These are phyloP conservation scores for Naganishia cerealis DNA, from an alignment of 1,284 basidiomycete species.

Conservation along the genomic window DNA sequence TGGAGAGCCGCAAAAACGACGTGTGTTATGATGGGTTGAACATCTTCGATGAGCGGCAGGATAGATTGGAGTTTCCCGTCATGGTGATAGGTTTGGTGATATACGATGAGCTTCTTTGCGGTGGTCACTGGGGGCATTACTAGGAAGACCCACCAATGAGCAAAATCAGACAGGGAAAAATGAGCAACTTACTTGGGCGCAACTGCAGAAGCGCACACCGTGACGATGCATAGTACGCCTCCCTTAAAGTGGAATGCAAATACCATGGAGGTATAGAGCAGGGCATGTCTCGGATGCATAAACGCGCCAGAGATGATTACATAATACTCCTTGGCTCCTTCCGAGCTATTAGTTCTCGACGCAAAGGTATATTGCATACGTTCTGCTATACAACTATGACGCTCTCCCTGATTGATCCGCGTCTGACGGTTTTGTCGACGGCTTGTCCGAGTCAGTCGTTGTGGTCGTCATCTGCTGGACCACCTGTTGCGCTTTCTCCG, in stretches of 20 bases:
- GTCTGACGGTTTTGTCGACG: neutral
- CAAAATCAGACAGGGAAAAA: neutral
- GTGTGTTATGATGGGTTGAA: slow-evolving; percentile 12
- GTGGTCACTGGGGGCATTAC: neutral
- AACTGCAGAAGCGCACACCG: too few relatives aligned
- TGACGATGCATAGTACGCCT: too few relatives aligned
- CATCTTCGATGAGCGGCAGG: slow-evolving; percentile 20
- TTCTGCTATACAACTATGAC: too few relatives aligned
- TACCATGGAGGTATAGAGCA: too few relatives aligned
- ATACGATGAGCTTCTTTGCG: slow-evolving; percentile 20
- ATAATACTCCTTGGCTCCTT: neutral
- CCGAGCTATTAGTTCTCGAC: too few relatives aligned
- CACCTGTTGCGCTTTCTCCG: slow-evolving; percentile 15
- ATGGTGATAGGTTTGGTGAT: slow-evolving; percentile 25
- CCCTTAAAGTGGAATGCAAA: too few relatives aligned
- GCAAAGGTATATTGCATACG: too few relatives aligned
- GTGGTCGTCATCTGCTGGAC: slow-evolving; percentile 4
- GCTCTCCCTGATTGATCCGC: too few relatives aligned
- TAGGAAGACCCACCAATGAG: neutral
- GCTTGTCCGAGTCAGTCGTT: neutral
- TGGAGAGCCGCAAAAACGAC: slow-evolving; percentile 24
- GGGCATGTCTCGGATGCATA: slow-evolving; percentile 4
- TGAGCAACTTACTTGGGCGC: neutral
- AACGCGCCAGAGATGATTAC: neutral
- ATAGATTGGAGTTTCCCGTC: slow-evolving; percentile 25